These are phyloP conservation scores for Suillus spraguei DNA, from an alignment of 768 basidiomycete genomes.

Conservation along the genomic window DNA sequence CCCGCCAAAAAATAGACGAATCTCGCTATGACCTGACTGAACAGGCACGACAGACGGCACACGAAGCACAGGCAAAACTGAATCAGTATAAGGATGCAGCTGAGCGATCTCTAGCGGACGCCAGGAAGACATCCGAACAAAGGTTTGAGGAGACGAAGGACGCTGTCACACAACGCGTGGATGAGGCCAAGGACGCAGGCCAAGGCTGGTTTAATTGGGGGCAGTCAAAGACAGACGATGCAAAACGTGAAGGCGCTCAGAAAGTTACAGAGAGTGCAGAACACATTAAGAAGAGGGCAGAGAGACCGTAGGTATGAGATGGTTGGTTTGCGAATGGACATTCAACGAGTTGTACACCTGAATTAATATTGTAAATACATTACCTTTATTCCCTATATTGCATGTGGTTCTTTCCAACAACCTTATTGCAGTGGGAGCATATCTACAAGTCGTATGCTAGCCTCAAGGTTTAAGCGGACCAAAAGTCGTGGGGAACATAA, in stretches of 20 bases:
- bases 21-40: constrained; percentile 27
- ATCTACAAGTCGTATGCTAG: neutral
- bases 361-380: constrained; percentile 1
- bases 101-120: constrained; percentile 26
- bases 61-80: constrained; percentile 27
- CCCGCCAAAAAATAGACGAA: constrained; percentile 23
- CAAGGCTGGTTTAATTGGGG: constrained; percentile 46
- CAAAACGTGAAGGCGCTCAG: constrained; percentile 29
- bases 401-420: neutral
- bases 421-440: neutral
- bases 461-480: too few species aligned
- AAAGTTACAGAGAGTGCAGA: constrained; percentile 31
- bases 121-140: constrained; percentile 28
- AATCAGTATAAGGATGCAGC: constrained; percentile 29
- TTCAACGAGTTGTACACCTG: neutral
- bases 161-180: constrained; percentile 23
- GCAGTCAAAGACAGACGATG: constrained; percentile 33
- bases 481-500: neutral
- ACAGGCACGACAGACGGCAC: constrained; percentile 27
- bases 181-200: constrained; percentile 26
- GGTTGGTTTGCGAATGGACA: neutral
- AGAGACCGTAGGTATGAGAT: constrained; percentile 25
- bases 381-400: neutral
- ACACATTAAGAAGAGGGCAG: constrained; percentile 32
- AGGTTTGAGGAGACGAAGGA: constrained; percentile 34